These are phyloP conservation scores for Melanogaster broomeanus DNA, from an alignment of 768 basidiomycete genomes.

Conservation along the genomic window DNA sequence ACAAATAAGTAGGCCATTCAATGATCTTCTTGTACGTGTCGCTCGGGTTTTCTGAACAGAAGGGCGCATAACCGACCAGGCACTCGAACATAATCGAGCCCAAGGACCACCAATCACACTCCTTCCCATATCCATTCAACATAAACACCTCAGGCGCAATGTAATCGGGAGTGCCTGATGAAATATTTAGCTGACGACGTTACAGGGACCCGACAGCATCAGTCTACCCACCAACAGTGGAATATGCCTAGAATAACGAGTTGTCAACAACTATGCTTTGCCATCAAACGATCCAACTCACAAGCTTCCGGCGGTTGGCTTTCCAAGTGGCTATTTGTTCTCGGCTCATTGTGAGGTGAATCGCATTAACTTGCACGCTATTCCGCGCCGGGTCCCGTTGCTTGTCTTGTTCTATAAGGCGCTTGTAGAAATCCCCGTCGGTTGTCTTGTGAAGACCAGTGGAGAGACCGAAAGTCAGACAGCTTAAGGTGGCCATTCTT, in stretches of 20 bases:
- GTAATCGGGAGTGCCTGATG: conserved; percentile 46
- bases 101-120: conserved; percentile 99
- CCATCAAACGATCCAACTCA: conserved; percentile 33
- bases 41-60: conserved; percentile 95
- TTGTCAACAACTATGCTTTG: conserved; percentile 3
- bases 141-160: conserved; percentile 98
- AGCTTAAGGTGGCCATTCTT: conserved; percentile 95
- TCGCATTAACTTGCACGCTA: conserved; percentile 96
- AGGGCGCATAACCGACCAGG: conserved; percentile 95
- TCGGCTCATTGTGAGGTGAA: conserved; percentile 96
- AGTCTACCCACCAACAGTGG: conserved; percentile 61
- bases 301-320: conserved; percentile 94
- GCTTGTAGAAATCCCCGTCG: conserved; percentile 92
- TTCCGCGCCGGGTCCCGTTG: conserved; percentile 74
- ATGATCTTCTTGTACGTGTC: conserved; percentile 99
- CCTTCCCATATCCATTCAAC: conserved; percentile 96
- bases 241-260: conserved; percentile 72
- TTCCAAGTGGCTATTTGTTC: conserved; percentile 99
- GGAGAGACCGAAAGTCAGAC: conserved; percentile 96
- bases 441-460: conserved; percentile 97
- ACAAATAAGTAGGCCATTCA: conserved; percentile 89
- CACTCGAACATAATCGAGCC: conserved; percentile 99
- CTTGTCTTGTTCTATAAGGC: conserved; percentile 78
- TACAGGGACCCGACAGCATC: background rate
- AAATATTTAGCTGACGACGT: conserved; percentile 1